Base-by-base conservation (phyloP, 2,329 filamentous ascomycete genomes). In the Sporothrix protearum region DNA sequence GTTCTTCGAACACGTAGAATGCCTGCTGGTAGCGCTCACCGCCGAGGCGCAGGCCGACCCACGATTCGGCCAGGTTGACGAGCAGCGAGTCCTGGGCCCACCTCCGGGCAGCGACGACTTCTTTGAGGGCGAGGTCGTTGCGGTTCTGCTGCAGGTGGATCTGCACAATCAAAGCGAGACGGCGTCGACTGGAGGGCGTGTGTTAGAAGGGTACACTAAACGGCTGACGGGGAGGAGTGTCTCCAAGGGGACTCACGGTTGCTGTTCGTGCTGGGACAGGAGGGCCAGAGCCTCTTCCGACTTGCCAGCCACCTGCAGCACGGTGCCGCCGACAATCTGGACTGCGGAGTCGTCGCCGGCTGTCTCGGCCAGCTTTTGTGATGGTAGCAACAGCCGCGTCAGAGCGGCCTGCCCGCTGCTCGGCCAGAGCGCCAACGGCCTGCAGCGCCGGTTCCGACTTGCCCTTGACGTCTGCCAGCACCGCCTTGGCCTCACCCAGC, bases 1-100 rank as follows among this genome's bases (percentile, higher is more conserved):
- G 88, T 81, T 99, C 96, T 82, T 98, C 95, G 78, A 93, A 98
- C 73, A 98, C 95, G 85, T 99, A 98, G 82, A 97, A 98, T 22
- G 95, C 91, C 78, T 96, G 92, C 79, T 98, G 96, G 82, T 98
- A 98, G 80, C 93, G 96, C 76, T 97, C 94, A 76, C 94, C 94
- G 78, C 95, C 95, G 81, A 95, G 85, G 80, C 96, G 87, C 81
- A 98, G 82, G 36, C 94, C 94, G 74, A 97, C 92, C 96, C 95
- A 99, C 8, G 93, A 93, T 83, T 99, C 96, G 8, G 94, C 94
- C 75, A 99, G 83, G 81, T 99, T 98, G 75, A 98, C 93, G 67
- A 98, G 85, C 51, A 98, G 83, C 76, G 91, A 97, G 80, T 98
- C 96, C 82, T 99, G 95, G 8, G 95, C 96, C 92, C 95, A 98